Evolutionary conservation across 345 rosid species (phyloP).

Genomic region (Aquilaria yunnanensis): DNA sequence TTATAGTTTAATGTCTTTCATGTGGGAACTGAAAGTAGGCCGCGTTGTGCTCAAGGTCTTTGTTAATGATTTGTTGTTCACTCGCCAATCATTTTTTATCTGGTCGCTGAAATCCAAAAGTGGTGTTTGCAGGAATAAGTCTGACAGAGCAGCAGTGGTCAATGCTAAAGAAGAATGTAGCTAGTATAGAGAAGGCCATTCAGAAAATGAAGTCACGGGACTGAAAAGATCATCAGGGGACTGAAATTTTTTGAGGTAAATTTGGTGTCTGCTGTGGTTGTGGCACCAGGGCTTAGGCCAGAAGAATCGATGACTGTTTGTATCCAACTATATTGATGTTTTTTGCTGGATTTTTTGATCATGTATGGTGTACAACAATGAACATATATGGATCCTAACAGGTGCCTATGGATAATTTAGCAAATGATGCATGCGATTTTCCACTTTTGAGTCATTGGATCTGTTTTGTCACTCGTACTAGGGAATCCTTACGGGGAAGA

Average conservation of each 20-base stretch:
- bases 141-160: conserved; percentile 88
- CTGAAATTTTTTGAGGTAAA: neutral
- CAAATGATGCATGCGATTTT: too few species aligned
- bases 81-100: too few species aligned
- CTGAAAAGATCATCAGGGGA: conserved; percentile 3
- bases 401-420: neutral
- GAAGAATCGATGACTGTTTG: neutral
- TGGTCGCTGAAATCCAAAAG: neutral
- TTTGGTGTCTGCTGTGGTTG: neutral
- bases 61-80: neutral
- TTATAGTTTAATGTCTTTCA: neutral
- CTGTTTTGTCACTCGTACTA: too few species aligned
- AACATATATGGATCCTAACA: conserved; percentile 13
- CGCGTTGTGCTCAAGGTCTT: neutral
- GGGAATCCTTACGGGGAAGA: too few species aligned
- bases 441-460: too few species aligned
- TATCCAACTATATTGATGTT: neutral
- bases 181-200: conserved; percentile 68
- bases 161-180: conserved; percentile 43
- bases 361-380: neutral
- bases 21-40: neutral
- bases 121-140: conserved; percentile 59
- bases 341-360: neutral
- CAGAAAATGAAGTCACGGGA: conserved; percentile 52
- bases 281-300: neutral